phyloP scores from a whole-genome alignment of 306 rosid species.

The Fragaria ananassa region DNA sequence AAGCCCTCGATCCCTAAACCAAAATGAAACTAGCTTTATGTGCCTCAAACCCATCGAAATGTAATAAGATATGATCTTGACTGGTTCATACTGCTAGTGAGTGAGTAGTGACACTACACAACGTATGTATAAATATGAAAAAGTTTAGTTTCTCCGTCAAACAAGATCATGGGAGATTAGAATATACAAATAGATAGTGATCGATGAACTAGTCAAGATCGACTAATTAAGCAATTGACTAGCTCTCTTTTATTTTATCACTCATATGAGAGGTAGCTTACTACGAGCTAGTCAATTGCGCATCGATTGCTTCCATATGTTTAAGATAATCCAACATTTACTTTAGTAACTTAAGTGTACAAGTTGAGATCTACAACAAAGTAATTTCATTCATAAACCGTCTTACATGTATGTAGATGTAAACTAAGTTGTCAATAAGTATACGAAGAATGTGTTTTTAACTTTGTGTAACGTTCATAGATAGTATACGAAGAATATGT shows the following conservation, averaged over 20 bases:
- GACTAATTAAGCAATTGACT: not conserved
- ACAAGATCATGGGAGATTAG: not conserved
- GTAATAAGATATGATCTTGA: not conserved
- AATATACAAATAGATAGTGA: not conserved
- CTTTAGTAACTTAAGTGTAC: not conserved
- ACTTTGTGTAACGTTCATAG: too few species aligned
- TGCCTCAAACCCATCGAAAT: conserved; percentile 4
- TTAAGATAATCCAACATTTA: not conserved
- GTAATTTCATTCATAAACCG: too few species aligned
- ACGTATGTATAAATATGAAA: not conserved
- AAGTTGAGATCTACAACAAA: not conserved
- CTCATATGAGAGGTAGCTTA: not conserved
- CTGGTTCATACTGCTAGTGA: not conserved
- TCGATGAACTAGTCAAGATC: not conserved
- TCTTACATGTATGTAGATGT: not conserved
- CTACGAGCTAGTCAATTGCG: not conserved
- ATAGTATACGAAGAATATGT: too few species aligned
- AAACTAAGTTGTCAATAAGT: too few species aligned
- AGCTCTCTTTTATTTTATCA: not conserved
- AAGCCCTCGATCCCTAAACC: not conserved
- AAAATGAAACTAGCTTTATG: not conserved
- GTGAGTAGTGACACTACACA: not conserved
- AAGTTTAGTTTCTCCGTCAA: conserved; percentile 1
- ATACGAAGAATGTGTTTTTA: too few species aligned
- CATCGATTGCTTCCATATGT: not conserved